These are phyloP conservation scores for Colletotrichum endophyticum DNA, from an alignment of 2,329 filamentous ascomycete genomes.

Conservation along the genomic window DNA sequence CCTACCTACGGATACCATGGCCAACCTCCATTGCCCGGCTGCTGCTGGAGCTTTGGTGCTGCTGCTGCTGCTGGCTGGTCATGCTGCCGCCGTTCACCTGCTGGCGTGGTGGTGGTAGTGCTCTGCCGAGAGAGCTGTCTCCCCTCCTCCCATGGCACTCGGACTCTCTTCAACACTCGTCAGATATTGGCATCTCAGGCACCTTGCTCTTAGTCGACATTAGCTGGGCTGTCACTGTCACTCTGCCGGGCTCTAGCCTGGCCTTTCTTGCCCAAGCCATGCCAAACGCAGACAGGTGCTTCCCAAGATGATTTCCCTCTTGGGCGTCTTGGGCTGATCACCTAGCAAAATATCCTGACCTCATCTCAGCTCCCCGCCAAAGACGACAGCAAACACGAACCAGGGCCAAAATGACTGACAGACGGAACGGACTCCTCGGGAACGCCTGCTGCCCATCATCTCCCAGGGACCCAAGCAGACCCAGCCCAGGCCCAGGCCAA, in stretches of 20 bases:
- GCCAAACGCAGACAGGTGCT: neutral
- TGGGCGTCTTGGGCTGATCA: neutral
- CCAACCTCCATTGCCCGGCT: neutral
- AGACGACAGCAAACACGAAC: neutral
- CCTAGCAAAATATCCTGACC: neutral
- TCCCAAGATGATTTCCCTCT: neutral
- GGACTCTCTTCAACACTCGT: neutral
- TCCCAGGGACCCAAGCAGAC: neutral
- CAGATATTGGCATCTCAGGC: neutral
- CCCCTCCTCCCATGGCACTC: neutral
- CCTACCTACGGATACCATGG: neutral
- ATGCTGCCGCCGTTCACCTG: neutral
- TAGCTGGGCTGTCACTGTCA: constrained; percentile 9
- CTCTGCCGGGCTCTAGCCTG: neutral
- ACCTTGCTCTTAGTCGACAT: neutral
- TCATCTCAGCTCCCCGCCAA: neutral
- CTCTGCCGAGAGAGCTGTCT: neutral
- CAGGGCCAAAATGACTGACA: neutral
- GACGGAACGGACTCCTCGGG: neutral
- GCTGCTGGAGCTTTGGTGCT: neutral
- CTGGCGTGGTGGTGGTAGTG: neutral
- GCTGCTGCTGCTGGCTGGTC: neutral
- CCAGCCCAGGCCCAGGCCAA: neutral
- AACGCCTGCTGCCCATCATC: neutral
- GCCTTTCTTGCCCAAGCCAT: neutral